Evolutionary conservation across 495 filamentous ascomycete genomes (phyloP), one percentile per base, ranked within the genome.

Genomic region (Ramalina peruviana): DNA sequence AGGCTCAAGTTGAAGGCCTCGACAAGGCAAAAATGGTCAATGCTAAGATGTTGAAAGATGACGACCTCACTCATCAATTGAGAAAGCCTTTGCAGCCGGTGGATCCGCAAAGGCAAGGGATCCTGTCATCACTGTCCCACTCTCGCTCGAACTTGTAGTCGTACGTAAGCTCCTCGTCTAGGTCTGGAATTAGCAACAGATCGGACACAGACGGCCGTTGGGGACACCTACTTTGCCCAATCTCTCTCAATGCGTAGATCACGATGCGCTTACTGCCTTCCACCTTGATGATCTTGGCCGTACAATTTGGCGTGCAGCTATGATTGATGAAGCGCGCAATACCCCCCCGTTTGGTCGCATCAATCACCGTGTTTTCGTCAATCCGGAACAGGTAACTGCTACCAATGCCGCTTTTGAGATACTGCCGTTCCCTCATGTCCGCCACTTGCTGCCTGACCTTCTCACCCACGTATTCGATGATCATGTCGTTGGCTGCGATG

Each of bases 71-170:
- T 10, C 26, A 23, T 79, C 74, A 98, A 66, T 98, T 98, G 68
- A 98, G 84, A 71, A 97, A 98, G 47, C 92, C 92, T 73, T 98
- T 98, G 71, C 92, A 98, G 17, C 85, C 87, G 10, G 85, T 80
- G 36, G 90, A 94, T 42, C 92, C 92, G 67, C 92, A 98, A 36
- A 98, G 78, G 67, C 92, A 98, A 20, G 92, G 92, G 56, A 98
- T 94, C 50, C 92, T 86, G 66, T 98, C 93, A 54, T 87, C 79
- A 57, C 85, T 90, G 53, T 85, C 87, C 63, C 93, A 85, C 64
- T 98, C 92, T 55, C 93, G 82, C 72, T 98, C 92, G 65, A 98
- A 98, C 67, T 98, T 98, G 76, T 98, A 98, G 72, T 98, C 92
- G 72, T 98, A 98, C 3, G 92, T 98, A 54, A 98, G 79, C 66